Evolutionary conservation across 164 flowering plant genomes (phyloP).

Genomic region (Pachysandra terminalis): DNA sequence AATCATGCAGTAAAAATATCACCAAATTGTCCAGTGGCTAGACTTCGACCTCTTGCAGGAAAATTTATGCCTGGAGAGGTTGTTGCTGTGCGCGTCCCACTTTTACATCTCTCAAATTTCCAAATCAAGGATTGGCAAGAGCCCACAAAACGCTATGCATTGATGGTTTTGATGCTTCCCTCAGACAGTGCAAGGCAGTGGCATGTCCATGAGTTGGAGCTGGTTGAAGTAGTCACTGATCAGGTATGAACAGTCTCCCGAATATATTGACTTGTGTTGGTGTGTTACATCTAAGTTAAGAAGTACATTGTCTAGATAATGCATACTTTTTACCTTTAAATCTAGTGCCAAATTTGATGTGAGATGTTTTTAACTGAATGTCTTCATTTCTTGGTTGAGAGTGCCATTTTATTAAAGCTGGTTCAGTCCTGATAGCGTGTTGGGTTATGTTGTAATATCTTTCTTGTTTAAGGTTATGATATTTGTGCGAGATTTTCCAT

Average conservation of each 20-base stretch:
- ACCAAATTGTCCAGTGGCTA: constrained; percentile 19
- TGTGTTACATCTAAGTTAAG: too few species aligned
- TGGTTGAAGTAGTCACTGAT: constrained; percentile 64
- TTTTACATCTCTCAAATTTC: constrained; percentile 20
- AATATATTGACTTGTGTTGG: neutral
- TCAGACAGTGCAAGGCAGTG: constrained; percentile 29
- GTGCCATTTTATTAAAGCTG: too few species aligned
- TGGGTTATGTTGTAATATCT: too few species aligned
- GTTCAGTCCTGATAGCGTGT: too few species aligned
- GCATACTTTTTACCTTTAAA: too few species aligned
- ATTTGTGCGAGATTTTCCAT: too few species aligned
- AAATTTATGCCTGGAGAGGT: constrained; percentile 23
- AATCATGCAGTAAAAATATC: constrained; percentile 15
- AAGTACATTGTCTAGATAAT: too few species aligned
- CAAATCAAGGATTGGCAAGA: constrained; percentile 27
- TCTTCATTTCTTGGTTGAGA: too few species aligned
- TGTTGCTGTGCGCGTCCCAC: constrained; percentile 25
- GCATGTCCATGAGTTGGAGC: constrained; percentile 44
- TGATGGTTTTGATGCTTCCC: constrained; percentile 60
- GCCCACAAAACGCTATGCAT: constrained; percentile 24
- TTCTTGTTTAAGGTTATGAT: too few species aligned
- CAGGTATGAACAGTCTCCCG: constrained; percentile 28
- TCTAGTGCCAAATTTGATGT: too few species aligned
- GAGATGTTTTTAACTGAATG: too few species aligned
- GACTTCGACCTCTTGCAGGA: constrained; percentile 12